Percentiles rank a stretch among this genome's conserved stretches.
phyloP scores from a whole-genome alignment of 495 filamentous ascomycete species.

The Annulohypoxylon moriforme region DNA sequence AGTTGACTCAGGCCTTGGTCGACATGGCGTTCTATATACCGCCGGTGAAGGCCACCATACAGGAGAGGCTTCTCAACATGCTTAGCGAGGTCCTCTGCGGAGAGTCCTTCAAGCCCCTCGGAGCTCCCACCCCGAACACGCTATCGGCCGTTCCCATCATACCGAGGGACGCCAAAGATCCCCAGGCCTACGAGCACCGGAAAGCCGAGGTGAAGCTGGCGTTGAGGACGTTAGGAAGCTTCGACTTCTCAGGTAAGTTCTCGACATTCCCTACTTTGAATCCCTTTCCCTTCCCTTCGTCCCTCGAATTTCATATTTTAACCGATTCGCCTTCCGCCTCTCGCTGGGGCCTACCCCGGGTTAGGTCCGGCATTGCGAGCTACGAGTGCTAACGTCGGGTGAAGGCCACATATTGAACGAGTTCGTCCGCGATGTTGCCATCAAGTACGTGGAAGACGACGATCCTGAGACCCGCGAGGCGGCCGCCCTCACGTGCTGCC shows the following conservation, averaged over 20 bases:
- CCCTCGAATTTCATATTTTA: neutral
- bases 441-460: slow-evolving; percentile 96
- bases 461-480: slow-evolving; percentile 94
- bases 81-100: slow-evolving; percentile 93
- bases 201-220: slow-evolving; percentile 93
- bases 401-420: slow-evolving; percentile 92
- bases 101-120: slow-evolving; percentile 88
- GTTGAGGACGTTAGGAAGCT: slow-evolving; percentile 91
- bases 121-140: slow-evolving; percentile 74
- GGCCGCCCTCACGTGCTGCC: slow-evolving; percentile 95
- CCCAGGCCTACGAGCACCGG: slow-evolving; percentile 73
- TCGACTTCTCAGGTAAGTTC: slow-evolving; percentile 81
- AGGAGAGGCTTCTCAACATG: slow-evolving; percentile 93
- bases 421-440: slow-evolving; percentile 97
- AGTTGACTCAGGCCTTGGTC: slow-evolving; percentile 92
- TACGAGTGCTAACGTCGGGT: slow-evolving; percentile 34
- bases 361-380: neutral
- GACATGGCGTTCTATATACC: slow-evolving; percentile 99
- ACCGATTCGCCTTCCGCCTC: neutral
- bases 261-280: neutral
- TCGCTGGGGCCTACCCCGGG: neutral
- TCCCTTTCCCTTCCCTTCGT: neutral
- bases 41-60: slow-evolving; percentile 89
- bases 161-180: slow-evolving; percentile 86
- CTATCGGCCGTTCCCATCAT: slow-evolving; percentile 81